A percentile compares a stretch with the other conserved stretches of the same genome.
Conservation (phyloP, 2,329 filamentous ascomycete genomes). For the Rhytidhysteron rufulum region DNA sequence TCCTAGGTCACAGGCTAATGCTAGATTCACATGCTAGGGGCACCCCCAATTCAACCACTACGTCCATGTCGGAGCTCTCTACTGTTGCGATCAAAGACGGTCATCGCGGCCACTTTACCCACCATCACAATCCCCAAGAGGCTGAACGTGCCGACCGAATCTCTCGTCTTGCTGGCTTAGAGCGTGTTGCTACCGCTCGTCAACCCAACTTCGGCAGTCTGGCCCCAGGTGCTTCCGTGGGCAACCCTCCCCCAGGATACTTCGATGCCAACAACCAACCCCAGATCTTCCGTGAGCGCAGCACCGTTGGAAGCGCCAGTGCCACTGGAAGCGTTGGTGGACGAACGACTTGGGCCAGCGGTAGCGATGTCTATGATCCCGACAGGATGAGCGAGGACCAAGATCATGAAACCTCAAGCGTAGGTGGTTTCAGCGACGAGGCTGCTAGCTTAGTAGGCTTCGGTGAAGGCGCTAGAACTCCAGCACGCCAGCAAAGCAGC, state of each 20-base stretch:
- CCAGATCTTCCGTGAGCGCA: conserved; percentile 66
- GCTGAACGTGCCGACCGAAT: conserved; percentile 93
- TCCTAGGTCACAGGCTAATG: no score
- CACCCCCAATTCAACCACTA: conserved; percentile 88
- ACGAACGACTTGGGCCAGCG: conserved; percentile 64
- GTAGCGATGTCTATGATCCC: conserved; percentile 58
- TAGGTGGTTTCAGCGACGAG: conserved; percentile 82
- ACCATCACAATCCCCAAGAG: conserved; percentile 68
- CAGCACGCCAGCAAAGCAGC: conserved; percentile 56
- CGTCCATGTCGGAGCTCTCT: conserved; percentile 84
- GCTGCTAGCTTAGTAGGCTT: conserved; percentile 84
- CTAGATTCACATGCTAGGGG: conserved; percentile 54
- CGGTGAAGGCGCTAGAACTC: conserved; percentile 74
- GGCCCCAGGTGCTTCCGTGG: conserved; percentile 42
- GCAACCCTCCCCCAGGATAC: conserved; percentile 54
- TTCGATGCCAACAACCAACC: conserved; percentile 73
- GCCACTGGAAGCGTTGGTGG: conserved; percentile 76
- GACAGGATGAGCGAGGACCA: conserved; percentile 69
- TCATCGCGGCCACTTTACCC: conserved; percentile 74
- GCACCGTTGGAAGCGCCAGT: conserved; percentile 86
- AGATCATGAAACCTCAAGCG: conserved; percentile 57
- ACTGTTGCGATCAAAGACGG: conserved; percentile 97
- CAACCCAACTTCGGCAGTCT: conserved; percentile 40
- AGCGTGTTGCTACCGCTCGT: conserved; percentile 71
- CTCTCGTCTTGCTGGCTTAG: conserved; percentile 87